These are phyloP conservation scores for Huntiella savannae DNA, from an alignment of 2,329 filamentous ascomycete species.

Conservation along the genomic window DNA sequence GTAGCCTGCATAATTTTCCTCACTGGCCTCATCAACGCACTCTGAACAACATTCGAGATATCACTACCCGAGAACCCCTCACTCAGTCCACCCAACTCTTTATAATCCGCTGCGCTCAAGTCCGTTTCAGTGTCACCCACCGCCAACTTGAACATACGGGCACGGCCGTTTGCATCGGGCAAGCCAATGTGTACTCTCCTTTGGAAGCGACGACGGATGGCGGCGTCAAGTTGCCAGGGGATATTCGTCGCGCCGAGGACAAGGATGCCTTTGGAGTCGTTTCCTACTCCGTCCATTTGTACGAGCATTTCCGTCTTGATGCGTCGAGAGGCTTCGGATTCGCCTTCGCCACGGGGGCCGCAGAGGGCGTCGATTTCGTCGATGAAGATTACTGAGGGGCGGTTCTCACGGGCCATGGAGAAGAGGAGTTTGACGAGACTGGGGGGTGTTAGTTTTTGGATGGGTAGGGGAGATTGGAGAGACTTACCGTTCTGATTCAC, in stretches of 20 bases:
- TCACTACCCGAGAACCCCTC: constrained; percentile 94
- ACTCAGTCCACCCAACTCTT: constrained; percentile 58
- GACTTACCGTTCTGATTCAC: constrained; percentile 78
- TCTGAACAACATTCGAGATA: constrained; percentile 88
- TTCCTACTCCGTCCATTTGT: constrained; percentile 97
- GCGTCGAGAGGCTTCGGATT: constrained; percentile 88
- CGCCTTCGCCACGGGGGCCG: constrained; percentile 73
- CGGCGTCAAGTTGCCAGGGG: constrained; percentile 92
- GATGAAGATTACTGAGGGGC: constrained; percentile 95
- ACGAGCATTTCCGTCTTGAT: constrained; percentile 98
- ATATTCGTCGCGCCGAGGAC: constrained; percentile 96
- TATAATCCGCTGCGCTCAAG: constrained; percentile 58
- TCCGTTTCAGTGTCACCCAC: constrained; percentile 87
- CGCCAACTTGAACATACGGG: constrained; percentile 86
- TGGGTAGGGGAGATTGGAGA: not conserved
- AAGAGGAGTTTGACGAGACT: constrained; percentile 93
- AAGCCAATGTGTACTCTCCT: constrained; percentile 87
- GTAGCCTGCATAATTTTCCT: constrained; percentile 93
- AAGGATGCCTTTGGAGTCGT: constrained; percentile 81
- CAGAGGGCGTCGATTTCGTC: constrained; percentile 95
- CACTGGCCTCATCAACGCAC: constrained; percentile 92
- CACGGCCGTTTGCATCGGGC: constrained; percentile 69
- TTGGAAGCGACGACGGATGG: constrained; percentile 91
- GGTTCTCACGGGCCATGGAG: constrained; percentile 94
- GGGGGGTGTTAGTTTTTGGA: constrained; percentile 4